These are phyloP conservation scores for Cyberlindnera nakhonratchasimensis DNA, from an alignment of 805 yeast species.

Conservation along the genomic window DNA sequence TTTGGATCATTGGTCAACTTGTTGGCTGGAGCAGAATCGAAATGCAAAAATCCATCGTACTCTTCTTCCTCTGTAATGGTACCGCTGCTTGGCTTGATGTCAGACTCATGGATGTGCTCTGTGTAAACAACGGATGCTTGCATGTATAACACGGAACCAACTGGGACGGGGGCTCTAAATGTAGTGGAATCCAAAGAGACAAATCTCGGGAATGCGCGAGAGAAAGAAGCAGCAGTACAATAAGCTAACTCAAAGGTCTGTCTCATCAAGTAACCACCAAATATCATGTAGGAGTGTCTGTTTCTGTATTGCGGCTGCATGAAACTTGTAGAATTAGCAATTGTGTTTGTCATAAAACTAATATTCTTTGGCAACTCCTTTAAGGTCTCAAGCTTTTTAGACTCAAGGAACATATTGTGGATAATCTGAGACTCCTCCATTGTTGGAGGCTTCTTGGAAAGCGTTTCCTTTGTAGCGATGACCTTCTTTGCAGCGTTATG, in stretches of 20 bases:
- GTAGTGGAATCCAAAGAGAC: constrained; percentile 88
- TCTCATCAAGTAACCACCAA: constrained; percentile 91
- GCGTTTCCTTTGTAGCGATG: constrained; percentile 60
- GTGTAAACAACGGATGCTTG: constrained; percentile 83
- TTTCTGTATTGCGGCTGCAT: constrained; percentile 98
- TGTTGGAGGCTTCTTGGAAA: constrained; percentile 70
- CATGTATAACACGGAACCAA: constrained; percentile 84
- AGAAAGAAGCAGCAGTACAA: constrained; percentile 86
- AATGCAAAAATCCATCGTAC: constrained; percentile 36
- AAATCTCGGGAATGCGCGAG: constrained; percentile 83
- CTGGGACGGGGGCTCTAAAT: constrained; percentile 93
- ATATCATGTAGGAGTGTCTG: constrained; percentile 90
- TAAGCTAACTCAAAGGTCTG: constrained; percentile 93
- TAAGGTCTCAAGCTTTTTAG: constrained; percentile 36
- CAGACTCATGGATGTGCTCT: constrained; percentile 58
- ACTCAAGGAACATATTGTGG: constrained; percentile 69
- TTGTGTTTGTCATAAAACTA: constrained; percentile 68
- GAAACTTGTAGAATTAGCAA: constrained; percentile 69
- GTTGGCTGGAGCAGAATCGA: constrained; percentile 59
- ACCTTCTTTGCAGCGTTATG: constrained; percentile 84
- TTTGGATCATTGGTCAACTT: constrained; percentile 44
- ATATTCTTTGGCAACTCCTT: constrained; percentile 45
- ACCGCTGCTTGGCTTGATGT: constrained; percentile 11
- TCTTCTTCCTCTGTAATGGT: constrained; percentile 13
- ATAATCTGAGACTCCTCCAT: constrained; percentile 68